Evolutionary conservation across 1,284 basidiomycete genomes (phyloP).

Genomic region (Trametes pubescens): DNA sequence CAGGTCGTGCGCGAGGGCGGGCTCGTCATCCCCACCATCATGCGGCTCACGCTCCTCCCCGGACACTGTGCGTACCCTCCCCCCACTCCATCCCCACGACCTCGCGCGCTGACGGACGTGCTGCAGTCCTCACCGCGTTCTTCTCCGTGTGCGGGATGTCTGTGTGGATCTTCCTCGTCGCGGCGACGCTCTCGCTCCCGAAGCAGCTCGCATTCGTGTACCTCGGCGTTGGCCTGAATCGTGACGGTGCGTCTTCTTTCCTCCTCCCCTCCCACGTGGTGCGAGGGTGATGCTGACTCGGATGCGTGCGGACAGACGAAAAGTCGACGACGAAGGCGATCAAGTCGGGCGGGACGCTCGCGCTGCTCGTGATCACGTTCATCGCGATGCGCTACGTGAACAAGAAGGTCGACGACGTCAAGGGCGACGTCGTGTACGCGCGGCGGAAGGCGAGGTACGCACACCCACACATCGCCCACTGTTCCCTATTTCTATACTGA

Average conservation of each 20-base stretch:
- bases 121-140: slow-evolving; percentile 69
- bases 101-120: neutral
- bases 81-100: neutral
- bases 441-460: slow-evolving; percentile 51
- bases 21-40: slow-evolving; percentile 76
- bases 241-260: slow-evolving; percentile 41
- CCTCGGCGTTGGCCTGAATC: slow-evolving; percentile 66
- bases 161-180: slow-evolving; percentile 72
- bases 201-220: slow-evolving; percentile 82
- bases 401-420: slow-evolving; percentile 75
- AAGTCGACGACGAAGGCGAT: slow-evolving; percentile 49
- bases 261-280: neutral
- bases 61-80: slow-evolving; percentile 63
- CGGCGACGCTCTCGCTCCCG: slow-evolving; percentile 78
- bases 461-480: neutral
- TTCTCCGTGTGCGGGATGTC: slow-evolving; percentile 84
- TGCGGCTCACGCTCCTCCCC: slow-evolving; percentile 80
- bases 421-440: slow-evolving; percentile 76
- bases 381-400: slow-evolving; percentile 87
- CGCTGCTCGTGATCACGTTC: slow-evolving; percentile 77
- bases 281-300: neutral
- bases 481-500: neutral
- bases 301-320: neutral
- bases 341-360: slow-evolving; percentile 64
- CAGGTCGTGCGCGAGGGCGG: slow-evolving; percentile 82